These are phyloP conservation scores for Sarocladiaceae sp. DNA, from an alignment of 2,329 filamentous ascomycete genomes.

Conservation along the genomic window DNA sequence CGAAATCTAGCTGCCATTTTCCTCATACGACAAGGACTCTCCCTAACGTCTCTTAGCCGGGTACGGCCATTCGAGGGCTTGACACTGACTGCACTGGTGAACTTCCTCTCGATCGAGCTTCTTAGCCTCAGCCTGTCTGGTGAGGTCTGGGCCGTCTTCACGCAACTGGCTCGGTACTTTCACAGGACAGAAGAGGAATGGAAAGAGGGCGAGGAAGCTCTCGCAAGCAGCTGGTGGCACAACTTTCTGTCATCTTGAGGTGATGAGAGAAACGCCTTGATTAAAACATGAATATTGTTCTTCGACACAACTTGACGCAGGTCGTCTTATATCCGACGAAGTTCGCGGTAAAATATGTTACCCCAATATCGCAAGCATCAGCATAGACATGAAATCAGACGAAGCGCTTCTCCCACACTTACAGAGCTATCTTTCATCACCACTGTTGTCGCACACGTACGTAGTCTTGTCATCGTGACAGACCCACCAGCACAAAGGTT, in stretches of 20 bases:
- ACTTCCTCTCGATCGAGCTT: constrained; percentile 43
- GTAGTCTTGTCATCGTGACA: too few relatives aligned
- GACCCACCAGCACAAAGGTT: not conserved
- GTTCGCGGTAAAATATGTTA: too few relatives aligned
- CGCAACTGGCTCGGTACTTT: constrained; percentile 31
- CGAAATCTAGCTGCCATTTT: constrained; percentile 41
- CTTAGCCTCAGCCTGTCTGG: constrained; percentile 38
- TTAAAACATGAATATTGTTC: too few relatives aligned
- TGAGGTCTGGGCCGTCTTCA: constrained; percentile 41
- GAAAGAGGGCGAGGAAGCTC: constrained; percentile 25
- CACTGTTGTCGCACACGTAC: not conserved
- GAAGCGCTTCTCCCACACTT: too few relatives aligned
- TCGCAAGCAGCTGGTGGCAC: not conserved
- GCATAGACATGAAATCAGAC: too few relatives aligned
- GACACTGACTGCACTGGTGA: constrained; percentile 35
- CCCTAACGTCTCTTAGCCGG: constrained; percentile 34
- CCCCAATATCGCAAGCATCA: too few relatives aligned
- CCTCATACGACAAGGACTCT: constrained; percentile 32
- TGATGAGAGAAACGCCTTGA: too few relatives aligned
- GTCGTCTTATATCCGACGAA: too few relatives aligned
- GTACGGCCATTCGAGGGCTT: constrained; percentile 31
- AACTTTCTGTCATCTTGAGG: not conserved
- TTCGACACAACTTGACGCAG: too few relatives aligned
- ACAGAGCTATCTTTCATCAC: too few relatives aligned
- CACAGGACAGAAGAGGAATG: constrained; percentile 41